phyloP scores from a whole-genome alignment of 2,329 filamentous ascomycete genomes.

The Cercospora beticola region DNA sequence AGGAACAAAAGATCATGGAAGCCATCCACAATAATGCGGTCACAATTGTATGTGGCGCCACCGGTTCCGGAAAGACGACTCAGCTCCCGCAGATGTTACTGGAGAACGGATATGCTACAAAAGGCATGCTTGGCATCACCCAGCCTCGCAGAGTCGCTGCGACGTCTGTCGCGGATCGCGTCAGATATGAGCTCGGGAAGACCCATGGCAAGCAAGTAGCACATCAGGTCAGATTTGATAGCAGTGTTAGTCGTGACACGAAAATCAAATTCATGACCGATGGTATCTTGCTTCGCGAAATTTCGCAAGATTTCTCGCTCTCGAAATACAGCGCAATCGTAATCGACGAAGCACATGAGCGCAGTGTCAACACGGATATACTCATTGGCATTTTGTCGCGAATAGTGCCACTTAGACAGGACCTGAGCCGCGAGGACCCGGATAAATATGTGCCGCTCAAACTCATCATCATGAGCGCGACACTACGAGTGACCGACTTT shows the following conservation, averaged over 20 bases:
- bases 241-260: conserved; percentile 73
- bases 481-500: conserved; percentile 85
- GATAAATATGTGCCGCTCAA: conserved; percentile 73
- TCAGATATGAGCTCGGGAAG: conserved; percentile 74
- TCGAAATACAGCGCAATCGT: conserved; percentile 90
- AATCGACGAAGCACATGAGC: conserved; percentile 95
- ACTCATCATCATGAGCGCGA: conserved; percentile 97
- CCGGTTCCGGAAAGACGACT: conserved; percentile 95
- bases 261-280: conserved; percentile 99
- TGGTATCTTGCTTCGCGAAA: conserved; percentile 88
- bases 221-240: conserved; percentile 92
- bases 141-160: conserved; percentile 93
- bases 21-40: conserved; percentile 88
- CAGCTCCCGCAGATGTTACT: conserved; percentile 96
- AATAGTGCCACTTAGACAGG: conserved; percentile 78
- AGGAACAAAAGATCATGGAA: conserved; percentile 98
- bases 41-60: conserved; percentile 89
- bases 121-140: conserved; percentile 88
- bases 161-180: conserved; percentile 93
- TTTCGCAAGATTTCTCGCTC: conserved; percentile 83
- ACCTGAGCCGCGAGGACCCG: conserved; percentile 70
- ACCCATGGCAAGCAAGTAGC: conserved; percentile 74
- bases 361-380: conserved; percentile 96
- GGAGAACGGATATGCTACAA: conserved; percentile 84
- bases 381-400: conserved; percentile 95